phyloP scores from a whole-genome alignment of 1,139 yeast species.

The Diutina siamensis region DNA sequence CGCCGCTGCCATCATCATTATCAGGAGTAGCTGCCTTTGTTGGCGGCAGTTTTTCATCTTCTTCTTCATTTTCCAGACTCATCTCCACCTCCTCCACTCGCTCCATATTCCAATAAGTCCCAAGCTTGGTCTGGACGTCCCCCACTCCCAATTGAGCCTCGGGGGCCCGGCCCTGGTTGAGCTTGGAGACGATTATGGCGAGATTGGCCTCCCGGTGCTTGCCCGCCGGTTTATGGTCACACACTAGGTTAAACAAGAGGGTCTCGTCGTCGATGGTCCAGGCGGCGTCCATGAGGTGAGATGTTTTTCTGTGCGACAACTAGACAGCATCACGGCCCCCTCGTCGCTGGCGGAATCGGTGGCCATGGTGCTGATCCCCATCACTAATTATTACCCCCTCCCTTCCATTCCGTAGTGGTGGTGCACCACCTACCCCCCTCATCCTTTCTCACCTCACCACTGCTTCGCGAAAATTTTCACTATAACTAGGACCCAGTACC shows the following conservation, averaged over 20 bases:
- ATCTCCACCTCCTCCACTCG: neutral
- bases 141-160: conserved; percentile 3
- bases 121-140: conserved; percentile 17
- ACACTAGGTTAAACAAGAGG: conserved; percentile 48
- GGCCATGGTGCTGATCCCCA: neutral
- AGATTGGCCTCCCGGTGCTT: conserved; percentile 47
- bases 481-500: too few species aligned
- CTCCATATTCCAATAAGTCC: conserved; percentile 14
- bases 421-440: neutral
- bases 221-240: conserved; percentile 62
- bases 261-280: conserved; percentile 64
- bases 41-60: too few species aligned
- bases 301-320: too few species aligned
- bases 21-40: too few species aligned
- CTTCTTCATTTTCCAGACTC: neutral
- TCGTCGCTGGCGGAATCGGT: neutral
- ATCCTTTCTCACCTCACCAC: neutral
- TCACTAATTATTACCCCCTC: neutral
- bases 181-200: conserved; percentile 38
- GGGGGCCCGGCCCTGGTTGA: conserved; percentile 23
- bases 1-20: too few species aligned
- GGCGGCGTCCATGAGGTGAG: conserved; percentile 7
- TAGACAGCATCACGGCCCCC: too few species aligned
- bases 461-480: conserved; percentile 1
- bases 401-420: too few species aligned